Base-by-base conservation (phyloP, 2,329 filamentous ascomycete genomes). In the Beauveria sp. region DNA sequence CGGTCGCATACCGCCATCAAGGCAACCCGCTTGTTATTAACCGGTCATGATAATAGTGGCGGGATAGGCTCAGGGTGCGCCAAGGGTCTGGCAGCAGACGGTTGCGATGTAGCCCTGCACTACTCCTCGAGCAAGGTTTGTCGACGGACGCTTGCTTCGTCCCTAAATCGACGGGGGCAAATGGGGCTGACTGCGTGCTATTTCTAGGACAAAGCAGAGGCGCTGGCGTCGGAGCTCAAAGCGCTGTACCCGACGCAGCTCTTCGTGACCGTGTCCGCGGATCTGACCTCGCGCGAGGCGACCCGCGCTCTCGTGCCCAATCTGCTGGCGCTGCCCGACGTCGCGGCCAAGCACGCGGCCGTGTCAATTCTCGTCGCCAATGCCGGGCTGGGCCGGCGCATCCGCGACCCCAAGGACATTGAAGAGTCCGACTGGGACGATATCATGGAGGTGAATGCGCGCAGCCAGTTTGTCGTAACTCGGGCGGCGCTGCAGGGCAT, bases 341-440 rank as follows among this genome's bases (percentile, higher is more conserved):
- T 68, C 12, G 59, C 59, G 12, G 59, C 51, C 52, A 67, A 64
- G 58, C 71, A 73, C 55, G 56, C 50, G n/a, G 66, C 70, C 26
- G 63, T 73, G 2, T 73, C 71, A 26, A 87, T 90, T 24, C 74
- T 89, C 3, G 71, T 90, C 28, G 83, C 81, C 10, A 90, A 90
- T 67, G 87, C 87, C 1, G 86, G 86, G 0, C 80, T 86, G 64
- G 86, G 85, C 46, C 85, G 84, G 67, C 77, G 84, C n/a, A 81
- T 86, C 61, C 73, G 73, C 3, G 70, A 75, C 53, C 77, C 84
- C 53, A 75, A 79, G 67, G 84, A 87, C 62, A 87, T 88, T 63
- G 76, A 79, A 7, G 70, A 87, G 26, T 83, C 84, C 57, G 84
- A 88, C 68, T 88, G 86, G 68, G 85, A 88, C 67, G 75, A 82